These are phyloP conservation scores for Primulina tabacum DNA, from an alignment of 257 asterid genomes.

Conservation along the genomic window DNA sequence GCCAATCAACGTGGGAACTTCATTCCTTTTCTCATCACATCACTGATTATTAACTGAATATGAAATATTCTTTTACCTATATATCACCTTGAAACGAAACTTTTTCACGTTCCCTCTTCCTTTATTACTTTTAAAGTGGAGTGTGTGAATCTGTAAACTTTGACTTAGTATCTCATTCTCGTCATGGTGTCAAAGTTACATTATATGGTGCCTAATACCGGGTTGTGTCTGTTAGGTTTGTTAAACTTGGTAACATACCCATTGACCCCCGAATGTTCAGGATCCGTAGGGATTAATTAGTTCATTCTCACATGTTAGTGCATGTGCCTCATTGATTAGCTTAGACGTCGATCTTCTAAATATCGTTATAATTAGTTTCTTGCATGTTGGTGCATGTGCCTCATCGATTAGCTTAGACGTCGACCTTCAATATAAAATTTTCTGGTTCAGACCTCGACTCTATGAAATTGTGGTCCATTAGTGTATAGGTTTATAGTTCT, in stretches of 20 bases:
- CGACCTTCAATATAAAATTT: not conserved
- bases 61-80: not conserved
- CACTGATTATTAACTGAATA: too few relatives aligned
- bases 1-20: not conserved
- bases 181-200: not conserved
- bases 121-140: not conserved
- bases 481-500: not conserved
- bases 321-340: slow-evolving; percentile 1
- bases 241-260: not conserved
- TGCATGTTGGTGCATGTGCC: too few relatives aligned
- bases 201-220: not conserved
- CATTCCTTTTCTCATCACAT: not conserved
- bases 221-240: not conserved
- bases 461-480: slow-evolving; percentile 6
- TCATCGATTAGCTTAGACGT: too few relatives aligned
- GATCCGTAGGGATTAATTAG: not conserved
- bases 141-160: not conserved
- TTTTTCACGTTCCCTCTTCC: not conserved
- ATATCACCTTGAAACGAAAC: not conserved
- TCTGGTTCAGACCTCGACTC: not conserved
- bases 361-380: not conserved
- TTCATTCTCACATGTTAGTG: slow-evolving; percentile 1
- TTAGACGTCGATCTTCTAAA: not conserved
- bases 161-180: not conserved
- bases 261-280: not conserved